Evolutionary conservation across 495 filamentous ascomycete species (phyloP), one percentile per base, ranked within the genome.

Genomic region (Aspergillus saccharolyticus): DNA sequence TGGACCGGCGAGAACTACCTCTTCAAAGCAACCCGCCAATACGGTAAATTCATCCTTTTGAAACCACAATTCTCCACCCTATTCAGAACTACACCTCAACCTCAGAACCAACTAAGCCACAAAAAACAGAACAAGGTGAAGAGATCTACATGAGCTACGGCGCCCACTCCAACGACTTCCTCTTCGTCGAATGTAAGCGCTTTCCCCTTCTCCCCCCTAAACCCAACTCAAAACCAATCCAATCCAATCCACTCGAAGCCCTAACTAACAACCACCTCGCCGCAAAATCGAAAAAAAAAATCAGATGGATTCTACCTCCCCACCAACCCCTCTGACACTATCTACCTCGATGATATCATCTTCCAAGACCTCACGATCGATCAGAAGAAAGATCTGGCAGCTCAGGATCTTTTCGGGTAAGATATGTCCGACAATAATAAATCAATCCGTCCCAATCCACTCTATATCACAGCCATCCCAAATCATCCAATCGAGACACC

Each of bases 71-170:
- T 28, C 25, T 8, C 25, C 44, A 18, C 3, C 19, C 44, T 19
- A 19, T n/a, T n/a, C n/a, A n/a, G n/a, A 21, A 19, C 45, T 47
- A 17, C 15, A 2, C 18, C 2, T 4, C 44, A 3, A 47, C 49
- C 44, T 24, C 20, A 9, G 14, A 22, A 8, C 12, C 24, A 44
- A 18, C 1, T n/a, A 46, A 28, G 12, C 4, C 15, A 42, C n/a
- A 20, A 15, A 44, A 18, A 25, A 25, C 44, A 67, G 73, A 66
- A 17, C 65, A 66, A 43, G 86, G 85, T 7, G 84, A 89, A 44
- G 88, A 94, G 66, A 65, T 94, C 6, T 84, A 75, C 56, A 86
- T 90, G 44, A 85, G 80, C 60, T 95, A 95, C 65, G 90, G 90
- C 9, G 59, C 71, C 14, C 90, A 94, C 65, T 74, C 76, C 15